A percentile compares a stretch with the other conserved stretches of the same genome.
These are phyloP conservation scores for Arxiozyma bovina DNA, from an alignment of 1,139 yeast genomes.

Conservation along the genomic window DNA sequence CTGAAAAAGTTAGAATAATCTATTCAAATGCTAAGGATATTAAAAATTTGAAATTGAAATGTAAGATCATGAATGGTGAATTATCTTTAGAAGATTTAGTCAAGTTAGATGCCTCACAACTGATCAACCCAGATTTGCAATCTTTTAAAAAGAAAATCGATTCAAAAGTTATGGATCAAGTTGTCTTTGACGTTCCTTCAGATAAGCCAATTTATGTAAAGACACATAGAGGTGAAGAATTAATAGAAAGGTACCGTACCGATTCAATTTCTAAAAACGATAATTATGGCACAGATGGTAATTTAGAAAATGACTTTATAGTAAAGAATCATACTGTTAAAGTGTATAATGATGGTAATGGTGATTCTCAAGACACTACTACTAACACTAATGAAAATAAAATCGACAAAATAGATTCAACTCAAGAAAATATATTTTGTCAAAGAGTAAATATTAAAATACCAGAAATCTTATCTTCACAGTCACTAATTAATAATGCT, in stretches of 20 bases:
- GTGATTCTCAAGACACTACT: background rate
- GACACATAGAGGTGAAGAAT: constrained; percentile 82
- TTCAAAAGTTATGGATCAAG: constrained; percentile 53
- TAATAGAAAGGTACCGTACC: constrained; percentile 39
- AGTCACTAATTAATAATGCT: constrained; percentile 2
- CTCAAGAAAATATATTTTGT: background rate
- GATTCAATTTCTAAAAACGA: background rate
- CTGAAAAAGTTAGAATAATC: constrained; percentile 47
- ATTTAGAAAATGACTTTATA: background rate
- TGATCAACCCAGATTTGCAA: constrained; percentile 64
- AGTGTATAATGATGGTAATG: background rate
- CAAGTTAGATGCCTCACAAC: constrained; percentile 51
- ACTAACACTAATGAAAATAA: background rate
- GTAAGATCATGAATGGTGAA: constrained; percentile 40
- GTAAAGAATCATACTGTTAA: background rate
- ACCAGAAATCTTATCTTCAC: background rate
- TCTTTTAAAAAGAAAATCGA: constrained; percentile 65
- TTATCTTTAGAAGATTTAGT: constrained; percentile 47
- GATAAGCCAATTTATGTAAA: constrained; percentile 56
- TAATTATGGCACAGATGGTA: constrained; percentile 1
- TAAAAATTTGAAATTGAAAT: constrained; percentile 42
- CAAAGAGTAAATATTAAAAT: background rate
- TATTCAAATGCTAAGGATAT: constrained; percentile 46
- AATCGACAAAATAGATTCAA: constrained; percentile 1
- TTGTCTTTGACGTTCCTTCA: constrained; percentile 47